Evolutionary conservation across 768 basidiomycete genomes (phyloP), one percentile per base, ranked within the genome.

Genomic region (Candolleomyces efflorescens): DNA sequence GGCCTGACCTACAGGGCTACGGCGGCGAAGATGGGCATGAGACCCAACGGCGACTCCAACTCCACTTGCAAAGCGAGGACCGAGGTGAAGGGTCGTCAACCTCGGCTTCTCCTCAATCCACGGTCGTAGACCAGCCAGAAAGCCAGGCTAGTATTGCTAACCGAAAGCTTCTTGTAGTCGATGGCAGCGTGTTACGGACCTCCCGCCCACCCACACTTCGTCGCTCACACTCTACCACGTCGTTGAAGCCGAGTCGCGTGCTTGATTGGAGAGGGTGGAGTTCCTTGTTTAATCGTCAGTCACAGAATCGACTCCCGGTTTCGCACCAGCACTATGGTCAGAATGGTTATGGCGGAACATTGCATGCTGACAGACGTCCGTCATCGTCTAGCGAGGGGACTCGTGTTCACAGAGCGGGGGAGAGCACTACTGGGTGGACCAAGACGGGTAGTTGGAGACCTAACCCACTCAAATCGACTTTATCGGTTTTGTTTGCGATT

Each of bases 401-500:
- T 11, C 32, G 11, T 32, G 32, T 5, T 32, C n/a, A n/a, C n/a
- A 32, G 11, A 32, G 32, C 32, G 6, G 32, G 32, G 5, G 11
- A 32, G 7, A 5, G 32, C 32, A 32, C 7, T 11, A 7, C 32
- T 11, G 5, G 2, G 32, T 11, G 32, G 32, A 32, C 32, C 1
- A 32, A 32, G 6, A 32, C 1, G 47, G 17, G 22, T 24, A 22
- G 47, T 6, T 49, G 26, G 20, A 13, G 22, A 49, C 47, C 44
- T 12, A 53, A 38, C 18, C 56, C 56, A 15, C 66, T 90, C 50
- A 80, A 80, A 48, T 78, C 81, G 4, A 75, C 74, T 0, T 77
- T 90, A 56, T 80, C 82, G 1, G 61, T 83, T 37, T 73, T 87
- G 13, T 90, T 92, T 65, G 89, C 87, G 3, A 68, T 90, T 51